These are phyloP conservation scores for Cyberlindnera mycetangii DNA, from an alignment of 805 yeast species.

Conservation along the genomic window DNA sequence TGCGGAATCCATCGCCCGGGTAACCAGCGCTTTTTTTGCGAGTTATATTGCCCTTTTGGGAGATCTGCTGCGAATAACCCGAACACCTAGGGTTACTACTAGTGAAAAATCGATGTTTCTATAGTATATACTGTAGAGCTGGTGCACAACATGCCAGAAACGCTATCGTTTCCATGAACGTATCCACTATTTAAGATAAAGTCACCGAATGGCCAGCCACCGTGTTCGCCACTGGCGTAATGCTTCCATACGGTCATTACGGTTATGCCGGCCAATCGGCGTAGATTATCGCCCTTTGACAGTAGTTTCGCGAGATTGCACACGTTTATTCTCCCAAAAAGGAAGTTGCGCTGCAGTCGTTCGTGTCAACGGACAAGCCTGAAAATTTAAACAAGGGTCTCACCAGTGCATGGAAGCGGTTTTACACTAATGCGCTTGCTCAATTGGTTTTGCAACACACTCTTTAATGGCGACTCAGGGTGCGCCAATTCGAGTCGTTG, in stretches of 20 bases:
- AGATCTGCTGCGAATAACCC: neutral
- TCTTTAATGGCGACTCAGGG: neutral
- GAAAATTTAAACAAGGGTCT: too few species aligned
- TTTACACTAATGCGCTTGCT: too few species aligned
- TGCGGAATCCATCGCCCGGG: constrained; percentile 7
- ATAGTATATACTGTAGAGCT: neutral
- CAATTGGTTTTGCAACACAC: too few species aligned
- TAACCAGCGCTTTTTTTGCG: neutral
- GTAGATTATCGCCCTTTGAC: neutral
- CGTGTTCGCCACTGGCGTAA: neutral
- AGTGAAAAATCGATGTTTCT: neutral
- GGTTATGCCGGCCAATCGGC: constrained; percentile 2
- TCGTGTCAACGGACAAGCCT: too few species aligned
- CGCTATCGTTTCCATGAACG: neutral
- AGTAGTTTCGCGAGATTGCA: neutral
- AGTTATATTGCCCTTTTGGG: constrained; percentile 2
- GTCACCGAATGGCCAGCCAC: constrained; percentile 1
- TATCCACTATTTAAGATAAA: too few species aligned
- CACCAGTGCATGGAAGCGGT: too few species aligned
- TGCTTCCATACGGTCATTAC: neutral
- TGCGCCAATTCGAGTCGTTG: neutral
- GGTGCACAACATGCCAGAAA: neutral
- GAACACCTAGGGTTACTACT: neutral
- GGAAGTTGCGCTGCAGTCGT: too few species aligned
- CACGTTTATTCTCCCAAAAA: too few species aligned